Base-by-base conservation (phyloP, 1,139 yeast species). In the Debaryomyces subglobosus region DNA sequence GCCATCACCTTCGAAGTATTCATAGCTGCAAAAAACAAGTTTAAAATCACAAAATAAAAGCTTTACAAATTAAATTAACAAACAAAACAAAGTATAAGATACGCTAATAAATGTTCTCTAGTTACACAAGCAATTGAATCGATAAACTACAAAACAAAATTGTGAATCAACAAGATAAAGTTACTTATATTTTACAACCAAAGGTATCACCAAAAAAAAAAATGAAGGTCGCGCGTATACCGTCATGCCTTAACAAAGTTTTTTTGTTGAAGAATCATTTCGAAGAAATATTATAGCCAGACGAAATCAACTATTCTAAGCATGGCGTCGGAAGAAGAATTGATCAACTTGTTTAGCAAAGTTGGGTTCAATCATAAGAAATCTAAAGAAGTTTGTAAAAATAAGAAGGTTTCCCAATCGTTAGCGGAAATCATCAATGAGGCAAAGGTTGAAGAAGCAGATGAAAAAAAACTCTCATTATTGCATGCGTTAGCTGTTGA, bases 401-500 rank as follows among this genome's bases (percentile, higher is more conserved):
- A 94, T 72, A 85, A 86, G 64, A 91, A 91, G 65, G 96, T 91
- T 33, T 81, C 95, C 16, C 72, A 73, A 32, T 82, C 96, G 1
- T 77, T 94, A 50, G 78, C 74, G 36, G 80, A 79, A 38, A 79
- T 91, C 51, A 73, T 88, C 46, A 63, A 67, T 29, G 81, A 78
- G 32, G 36, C 55, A 41, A 75, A 49, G 9, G 57, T 53, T 23
- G 51, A 49, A 7, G 41, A 53, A 20, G 53, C 55, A 27, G 78
- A 74, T 54, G 79, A 74, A 20, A 76, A 86, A 66, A 72, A 79
- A 54, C 77, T 85, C 54, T 77, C 87, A 3, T 74, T 89, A 50
- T 72, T 91, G 49, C 97, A 92, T 65, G 78, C 84, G 49, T 77
- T 92, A 55, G 97, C 98, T 2, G 76, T 85, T 21, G 78, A 83